Percentiles rank a stretch among this genome's conserved stretches.
These are phyloP conservation scores for Candida mattraensis DNA, from an alignment of 805 yeast species.

Conservation along the genomic window DNA sequence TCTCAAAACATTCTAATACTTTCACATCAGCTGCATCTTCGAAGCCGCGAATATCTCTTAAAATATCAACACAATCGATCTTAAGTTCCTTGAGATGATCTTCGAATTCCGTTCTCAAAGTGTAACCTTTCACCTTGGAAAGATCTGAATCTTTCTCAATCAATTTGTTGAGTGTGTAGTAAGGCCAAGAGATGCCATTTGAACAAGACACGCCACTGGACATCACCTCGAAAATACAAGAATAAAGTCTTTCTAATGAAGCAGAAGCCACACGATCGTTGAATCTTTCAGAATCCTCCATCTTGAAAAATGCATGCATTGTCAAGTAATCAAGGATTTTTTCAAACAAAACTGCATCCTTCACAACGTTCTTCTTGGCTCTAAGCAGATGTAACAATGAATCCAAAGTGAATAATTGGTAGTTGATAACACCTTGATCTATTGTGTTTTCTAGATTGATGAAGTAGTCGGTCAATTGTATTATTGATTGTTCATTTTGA, in stretches of 20 bases:
- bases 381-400: conserved; percentile 29
- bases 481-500: conserved; percentile 12
- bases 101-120: conserved; percentile 45
- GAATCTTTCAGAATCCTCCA: conserved; percentile 11
- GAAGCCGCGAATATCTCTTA: conserved; percentile 43
- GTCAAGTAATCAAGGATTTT: conserved; percentile 26
- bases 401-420: conserved; percentile 27
- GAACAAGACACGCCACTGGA: conserved; percentile 39
- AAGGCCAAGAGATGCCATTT: conserved; percentile 61
- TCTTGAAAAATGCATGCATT: conserved; percentile 24
- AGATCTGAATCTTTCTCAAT: conserved; percentile 13
- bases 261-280: conserved; percentile 39
- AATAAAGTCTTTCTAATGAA: conserved; percentile 63
- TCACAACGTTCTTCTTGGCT: conserved; percentile 24
- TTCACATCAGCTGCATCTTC: conserved; percentile 30
- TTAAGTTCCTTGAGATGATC: conserved; percentile 53
- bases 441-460: conserved; percentile 15
- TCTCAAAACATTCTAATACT: conserved; percentile 57
- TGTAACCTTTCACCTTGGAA: conserved; percentile 16
- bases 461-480: conserved; percentile 14
- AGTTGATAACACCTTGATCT: conserved; percentile 23
- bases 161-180: conserved; percentile 41
- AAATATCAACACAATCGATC: conserved; percentile 46
- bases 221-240: conserved; percentile 51
- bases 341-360: conserved; percentile 10